phyloP scores from a whole-genome alignment of 164 flowering plant genomes.

The Nymphaea colorata region DNA sequence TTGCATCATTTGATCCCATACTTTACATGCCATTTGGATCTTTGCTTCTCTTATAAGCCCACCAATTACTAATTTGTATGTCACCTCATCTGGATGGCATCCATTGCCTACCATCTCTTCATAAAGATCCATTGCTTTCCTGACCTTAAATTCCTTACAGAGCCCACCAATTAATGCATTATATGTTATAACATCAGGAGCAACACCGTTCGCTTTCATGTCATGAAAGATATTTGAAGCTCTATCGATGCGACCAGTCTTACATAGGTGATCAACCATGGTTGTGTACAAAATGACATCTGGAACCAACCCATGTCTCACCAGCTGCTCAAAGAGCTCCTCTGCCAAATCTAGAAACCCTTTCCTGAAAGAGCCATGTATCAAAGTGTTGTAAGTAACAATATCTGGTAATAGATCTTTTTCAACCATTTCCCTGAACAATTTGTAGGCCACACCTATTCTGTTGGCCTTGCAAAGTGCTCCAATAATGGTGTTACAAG shows the following conservation, averaged over 20 bases:
- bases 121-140: slow-evolving; percentile 54
- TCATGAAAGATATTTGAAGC: slow-evolving; percentile 48
- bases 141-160: slow-evolving; percentile 48
- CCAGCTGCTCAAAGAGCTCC: slow-evolving; percentile 61
- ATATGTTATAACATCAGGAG: slow-evolving; percentile 65
- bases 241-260: slow-evolving; percentile 40
- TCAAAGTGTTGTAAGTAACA: slow-evolving; percentile 69
- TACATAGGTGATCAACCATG: slow-evolving; percentile 65
- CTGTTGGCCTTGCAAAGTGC: slow-evolving; percentile 41
- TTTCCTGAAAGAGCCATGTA: slow-evolving; percentile 57
- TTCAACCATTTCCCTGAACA: slow-evolving; percentile 58
- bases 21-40: slow-evolving; percentile 45
- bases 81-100: slow-evolving; percentile 62
- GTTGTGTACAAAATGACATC: slow-evolving; percentile 56
- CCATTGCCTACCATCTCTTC: slow-evolving; percentile 55
- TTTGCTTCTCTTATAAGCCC: slow-evolving; percentile 63
- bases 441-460: slow-evolving; percentile 35
- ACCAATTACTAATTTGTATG: slow-evolving; percentile 65
- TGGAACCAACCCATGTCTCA: slow-evolving; percentile 37
- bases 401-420: slow-evolving; percentile 64
- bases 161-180: slow-evolving; percentile 82
- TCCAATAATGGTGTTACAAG: slow-evolving; percentile 71
- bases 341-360: slow-evolving; percentile 49
- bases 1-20: slow-evolving; percentile 98
- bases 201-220: slow-evolving; percentile 50